Evolutionary conservation across 2,329 filamentous ascomycete species (phyloP), one percentile per base, ranked within the genome.

Genomic region (Domatiomyces globalis): DNA sequence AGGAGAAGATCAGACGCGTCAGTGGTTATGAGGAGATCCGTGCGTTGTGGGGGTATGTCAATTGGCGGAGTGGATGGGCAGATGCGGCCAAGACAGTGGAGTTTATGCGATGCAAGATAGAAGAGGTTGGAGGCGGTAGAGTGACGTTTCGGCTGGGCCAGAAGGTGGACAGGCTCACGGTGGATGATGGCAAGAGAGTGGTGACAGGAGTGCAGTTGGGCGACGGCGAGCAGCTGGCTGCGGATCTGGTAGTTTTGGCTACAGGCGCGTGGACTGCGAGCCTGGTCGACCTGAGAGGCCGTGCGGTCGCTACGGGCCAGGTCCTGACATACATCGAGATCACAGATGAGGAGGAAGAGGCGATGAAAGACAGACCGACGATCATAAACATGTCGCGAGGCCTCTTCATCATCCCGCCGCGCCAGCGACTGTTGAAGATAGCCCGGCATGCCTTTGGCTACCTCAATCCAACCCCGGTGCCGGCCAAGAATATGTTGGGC

Each of bases 211-310:
- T 55, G 17, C 43, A 56, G 29, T 33, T 60, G 20, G 46, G 39
- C 5, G 52, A 49, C 18, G 57, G 55, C 19, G 52, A 56, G 20
- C 39, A 50, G 22, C 51, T 61, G 7, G 29, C 27, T 2, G 60
- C 59, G 10, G 56, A 61, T 36, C 52, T 61, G 49, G 56, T 51
- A 33, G 73, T 95, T 51, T 74, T 94, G 2, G 88, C 90, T 0
- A 81, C 88, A 0, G 90, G 90, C 15, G 88, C 90, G 4, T 96
- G 90, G 89, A 87, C 85, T 1, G 78, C 82, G 2, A 75, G 78
- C 1, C 74, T 95, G 19, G 70, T 95, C 51, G 85, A 95, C 66
- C 72, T 95, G 0, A 74, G 81, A 46, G 86, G 87, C 22, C 78
- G 85, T 45, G 82, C 81, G 42, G 78, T 84, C 56, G 85, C 89